Base-by-base conservation (phyloP, 2,329 filamentous ascomycete species). In the Botrytis fragariae region DNA sequence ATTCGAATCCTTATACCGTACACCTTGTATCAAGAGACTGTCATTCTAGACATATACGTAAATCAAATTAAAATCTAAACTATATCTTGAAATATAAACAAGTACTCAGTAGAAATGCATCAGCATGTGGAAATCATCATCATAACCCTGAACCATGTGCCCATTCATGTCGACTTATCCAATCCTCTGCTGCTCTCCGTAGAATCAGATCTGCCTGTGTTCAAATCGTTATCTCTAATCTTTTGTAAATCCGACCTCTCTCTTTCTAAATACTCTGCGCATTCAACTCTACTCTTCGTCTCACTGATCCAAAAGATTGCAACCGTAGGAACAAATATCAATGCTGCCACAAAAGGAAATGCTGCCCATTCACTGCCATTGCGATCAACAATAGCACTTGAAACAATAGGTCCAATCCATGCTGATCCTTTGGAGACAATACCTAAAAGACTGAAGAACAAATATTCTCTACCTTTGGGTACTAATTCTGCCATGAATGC, bases 341-440 rank as follows among this genome's bases (percentile, higher is more conserved):
- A 64, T 14, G 79, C 77, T 20, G 78, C 79, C 5, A 78, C 77
- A 61, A 77, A 80, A 2, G 79, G 77, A 59, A 80, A 81, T 18
- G 77, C 74, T 4, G 77, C 77, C 77, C 77, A 80, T 57, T 80
- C 76, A 57, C 78, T 80, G 8, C 77, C 79, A 63, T 74, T 78
- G 5, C n/a, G 69, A 68, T 80, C 78, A 14, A 79, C 77, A 61
- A 80, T 80, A 16, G 79, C 79, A 74, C 78, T 79, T 37, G 74
- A 76, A 9, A 80, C 78, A 62, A 80, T 79, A 4, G 79, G 79
- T 0, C 79, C 79, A 57, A 80, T 80, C 79, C 79, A 80, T 10
- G 79, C 76, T 20, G 77, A 79, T 12, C 79, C 79, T 62, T 80
- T 80, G 0, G 78, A 79, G 5, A 80, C 79, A 51, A 81, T 81